Base-by-base conservation (phyloP, 805 yeast species). In the Nakazawaea anatomiae region DNA sequence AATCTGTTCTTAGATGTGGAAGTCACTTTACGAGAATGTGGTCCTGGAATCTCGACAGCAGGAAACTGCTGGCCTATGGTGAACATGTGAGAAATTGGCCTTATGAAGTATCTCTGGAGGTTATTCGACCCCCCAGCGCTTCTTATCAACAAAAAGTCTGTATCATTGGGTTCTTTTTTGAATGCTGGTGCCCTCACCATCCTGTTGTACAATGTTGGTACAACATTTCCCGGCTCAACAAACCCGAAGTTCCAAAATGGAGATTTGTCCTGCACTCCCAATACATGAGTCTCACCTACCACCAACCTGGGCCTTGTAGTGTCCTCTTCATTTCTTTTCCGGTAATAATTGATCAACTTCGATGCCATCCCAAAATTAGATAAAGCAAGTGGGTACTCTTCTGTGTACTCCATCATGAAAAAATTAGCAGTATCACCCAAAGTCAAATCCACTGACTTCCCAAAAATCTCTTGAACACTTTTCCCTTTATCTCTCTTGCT, bases 221-320 rank as follows among this genome's bases (percentile, higher is more conserved):
- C 97, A 50, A 89, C 81, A 58, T 86, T 89, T 2, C 99, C 99
- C 3, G 90, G 88, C 44, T 89, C 96, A 6, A 94, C 98, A 69
- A 87, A 88, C 1, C 99, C 99, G 71, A 90, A 94, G 65, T 91
- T 94, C 98, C 99, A 94, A 64, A 94, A 94, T 10, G 99, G 97
- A 6, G 96, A 88, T 59, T 95, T 78, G 68, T 94, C 99, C 63
- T 91, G 96, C 1, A 89, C 88, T n/a, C 97, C 97, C 38, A 94
- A 72, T 3, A 94, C 96, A 68, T 88, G 94, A 0, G 98, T 94
- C 64, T 94, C 99, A 43, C 99, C 99, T 41, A 90, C 76, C 1
- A 89, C 79, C 30, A 90, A 73, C 60, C 91, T 92, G 0, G 98
- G 98, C 54, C 98, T 79, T 5, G 87, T 75, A 4, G 80, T 78